Evolutionary conservation across 2,329 filamentous ascomycete species (phyloP).

Genomic region (Alternaria tenuissima): DNA sequence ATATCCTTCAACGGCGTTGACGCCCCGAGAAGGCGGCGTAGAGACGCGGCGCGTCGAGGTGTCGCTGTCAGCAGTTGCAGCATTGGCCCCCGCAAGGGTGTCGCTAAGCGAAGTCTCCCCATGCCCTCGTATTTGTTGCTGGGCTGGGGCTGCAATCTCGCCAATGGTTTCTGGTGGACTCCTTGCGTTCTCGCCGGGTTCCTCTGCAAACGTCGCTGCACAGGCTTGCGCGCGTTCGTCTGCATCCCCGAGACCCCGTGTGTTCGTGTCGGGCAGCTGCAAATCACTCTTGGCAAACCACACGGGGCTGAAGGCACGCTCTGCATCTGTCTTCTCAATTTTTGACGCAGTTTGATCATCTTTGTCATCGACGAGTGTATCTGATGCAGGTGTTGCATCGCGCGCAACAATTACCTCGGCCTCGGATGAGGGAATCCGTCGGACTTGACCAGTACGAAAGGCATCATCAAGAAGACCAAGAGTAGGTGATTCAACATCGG

Average conservation of each 20-base stretch:
- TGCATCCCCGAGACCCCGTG: neutral
- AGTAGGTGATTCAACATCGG: neutral
- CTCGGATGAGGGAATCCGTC: conserved; percentile 14
- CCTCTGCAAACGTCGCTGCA: conserved; percentile 1
- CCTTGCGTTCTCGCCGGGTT: neutral
- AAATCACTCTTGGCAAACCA: conserved; percentile 25
- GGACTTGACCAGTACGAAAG: neutral
- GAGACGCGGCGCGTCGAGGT: conserved; percentile 27
- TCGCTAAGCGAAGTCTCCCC: conserved; percentile 18
- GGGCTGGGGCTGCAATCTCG: conserved; percentile 1
- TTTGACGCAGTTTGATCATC: conserved; percentile 15
- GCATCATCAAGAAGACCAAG: neutral
- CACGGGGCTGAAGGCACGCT: conserved; percentile 8
- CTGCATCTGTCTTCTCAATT: conserved; percentile 2
- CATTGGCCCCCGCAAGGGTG: conserved; percentile 16
- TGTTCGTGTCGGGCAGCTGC: conserved; percentile 12
- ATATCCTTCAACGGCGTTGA: conserved; percentile 44
- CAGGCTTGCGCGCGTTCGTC: neutral
- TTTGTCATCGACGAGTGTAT: conserved; percentile 13
- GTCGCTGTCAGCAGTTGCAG: conserved; percentile 14
- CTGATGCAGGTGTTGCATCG: conserved; percentile 39
- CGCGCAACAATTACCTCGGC: conserved; percentile 21
- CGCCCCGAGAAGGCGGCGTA: conserved; percentile 37
- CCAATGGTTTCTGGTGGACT: conserved; percentile 1
- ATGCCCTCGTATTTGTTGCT: conserved; percentile 15